Evolutionary conservation across 129 eudicot species (phyloP), one percentile per base, ranked within the genome.

Genomic region (Centrapalus pauciflorus): DNA sequence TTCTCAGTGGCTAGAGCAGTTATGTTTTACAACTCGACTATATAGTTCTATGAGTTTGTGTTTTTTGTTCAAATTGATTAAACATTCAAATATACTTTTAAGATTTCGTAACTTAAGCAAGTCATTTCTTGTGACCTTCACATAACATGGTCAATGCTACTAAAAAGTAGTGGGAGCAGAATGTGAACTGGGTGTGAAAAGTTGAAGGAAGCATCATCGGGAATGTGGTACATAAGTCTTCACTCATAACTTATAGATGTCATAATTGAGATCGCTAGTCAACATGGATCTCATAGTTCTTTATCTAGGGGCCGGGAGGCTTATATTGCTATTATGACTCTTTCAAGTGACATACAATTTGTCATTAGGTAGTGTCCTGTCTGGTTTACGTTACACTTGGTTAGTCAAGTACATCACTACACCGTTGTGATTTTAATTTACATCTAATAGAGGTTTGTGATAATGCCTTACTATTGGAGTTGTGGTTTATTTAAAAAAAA

Each of bases 281-380:
- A 54, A 35, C 73, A 7, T 5, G 10, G 1, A 35, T 34, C 23
- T 14, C 21, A 67, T 67, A 49, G 35, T 35, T 34, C 40, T 55
- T 55, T 69, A 55, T 57, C 56, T 28, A 41, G 43, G 75, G 75
- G 55, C 17, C 17, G 43, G 50, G 50, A 41, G 50, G 50, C 14
- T 9, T 41, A 2, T 13, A 41, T 19, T 41, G 50, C 20, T 50
- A 34, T 20, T 30, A 0, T 17, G n/a, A 5, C 13, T n/a, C 5
- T n/a, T 40, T 40, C 13, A 40, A 40, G 10, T 40, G 46, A 11
- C 13, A 16, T 40, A 40, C 4, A 40, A 40, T 12, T 40, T 40
- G 46, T 40, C 46, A 12, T 40, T 40, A 40, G 10, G 4, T 40
- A 40, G 46, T 40, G 46, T 11, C 46, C 16, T 3, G 13, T 40